Evolutionary conservation across 2,329 filamentous ascomycete species (phyloP).

Genomic region (Aspergillus fumigatus): DNA sequence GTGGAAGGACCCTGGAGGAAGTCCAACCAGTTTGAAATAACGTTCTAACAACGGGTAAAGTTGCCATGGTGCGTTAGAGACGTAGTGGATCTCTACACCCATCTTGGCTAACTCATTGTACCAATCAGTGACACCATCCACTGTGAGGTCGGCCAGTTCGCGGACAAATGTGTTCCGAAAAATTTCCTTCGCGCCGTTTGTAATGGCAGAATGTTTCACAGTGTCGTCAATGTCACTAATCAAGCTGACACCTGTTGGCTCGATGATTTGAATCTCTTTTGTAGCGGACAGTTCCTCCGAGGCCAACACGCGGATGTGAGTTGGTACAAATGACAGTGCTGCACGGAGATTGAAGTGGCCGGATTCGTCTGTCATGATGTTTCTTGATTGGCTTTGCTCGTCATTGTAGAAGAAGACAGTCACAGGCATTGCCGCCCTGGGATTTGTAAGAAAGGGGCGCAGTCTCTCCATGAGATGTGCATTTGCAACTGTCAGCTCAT

Average conservation of each 20-base stretch:
- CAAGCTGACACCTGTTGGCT: slow-evolving; percentile 75
- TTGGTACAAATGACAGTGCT: slow-evolving; percentile 83
- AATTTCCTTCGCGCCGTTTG: slow-evolving; percentile 81
- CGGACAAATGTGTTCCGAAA: slow-evolving; percentile 95
- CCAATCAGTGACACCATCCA: slow-evolving; percentile 88
- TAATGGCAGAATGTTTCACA: slow-evolving; percentile 90
- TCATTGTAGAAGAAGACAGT: slow-evolving; percentile 96
- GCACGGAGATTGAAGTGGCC: slow-evolving; percentile 83
- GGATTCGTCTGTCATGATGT: slow-evolving; percentile 77
- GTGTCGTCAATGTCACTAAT: slow-evolving; percentile 99
- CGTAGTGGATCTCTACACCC: slow-evolving; percentile 89
- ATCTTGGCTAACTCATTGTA: slow-evolving; percentile 71
- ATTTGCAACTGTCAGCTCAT: slow-evolving; percentile 76
- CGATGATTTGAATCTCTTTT: slow-evolving; percentile 71
- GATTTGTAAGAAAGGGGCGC: slow-evolving; percentile 83
- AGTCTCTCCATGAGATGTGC: slow-evolving; percentile 82
- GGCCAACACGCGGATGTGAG: slow-evolving; percentile 79
- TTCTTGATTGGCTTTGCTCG: slow-evolving; percentile 72
- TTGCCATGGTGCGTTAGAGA: slow-evolving; percentile 99
- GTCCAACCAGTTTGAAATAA: slow-evolving; percentile 73
- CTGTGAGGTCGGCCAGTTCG: slow-evolving; percentile 72
- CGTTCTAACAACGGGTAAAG: slow-evolving; percentile 83
- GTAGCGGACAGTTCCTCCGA: slow-evolving; percentile 79
- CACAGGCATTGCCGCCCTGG: slow-evolving; percentile 70
- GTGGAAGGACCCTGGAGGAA: slow-evolving; percentile 87